Percentiles rank a stretch among this genome's conserved stretches.
Conservation (phyloP, 176 grass and related monocot species). For the Musa schizocarpa region DNA sequence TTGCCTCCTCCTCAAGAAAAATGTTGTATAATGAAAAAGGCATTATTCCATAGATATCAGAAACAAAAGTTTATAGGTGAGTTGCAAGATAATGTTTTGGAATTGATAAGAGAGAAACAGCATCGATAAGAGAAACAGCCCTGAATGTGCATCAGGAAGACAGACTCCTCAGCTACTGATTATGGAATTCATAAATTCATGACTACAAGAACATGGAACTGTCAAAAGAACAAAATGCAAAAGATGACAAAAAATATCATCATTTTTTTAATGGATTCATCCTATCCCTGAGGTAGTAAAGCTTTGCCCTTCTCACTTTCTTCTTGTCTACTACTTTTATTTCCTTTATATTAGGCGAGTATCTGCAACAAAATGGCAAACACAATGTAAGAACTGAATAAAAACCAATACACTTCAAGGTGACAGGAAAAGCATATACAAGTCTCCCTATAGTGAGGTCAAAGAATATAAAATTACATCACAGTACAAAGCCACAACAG, state of each 20-base stretch:
- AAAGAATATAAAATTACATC: too few species aligned
- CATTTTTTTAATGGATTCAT: slow-evolving; percentile 79
- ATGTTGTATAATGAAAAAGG: too few species aligned
- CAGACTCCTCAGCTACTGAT: too few species aligned
- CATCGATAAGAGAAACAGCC: not conserved
- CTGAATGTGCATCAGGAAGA: not conserved
- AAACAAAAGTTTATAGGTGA: too few species aligned
- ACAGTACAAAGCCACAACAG: too few species aligned
- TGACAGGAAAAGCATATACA: not conserved
- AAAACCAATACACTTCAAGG: not conserved
- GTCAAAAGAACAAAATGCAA: not conserved
- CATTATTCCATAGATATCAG: too few species aligned
- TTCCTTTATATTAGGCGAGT: slow-evolving; percentile 83
- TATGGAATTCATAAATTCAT: too few species aligned
- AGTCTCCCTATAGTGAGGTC: too few species aligned
- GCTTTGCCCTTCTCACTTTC: slow-evolving; percentile 78
- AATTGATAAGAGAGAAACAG: not conserved
- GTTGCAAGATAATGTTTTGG: too few species aligned
- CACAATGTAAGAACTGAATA: slow-evolving; percentile 1
- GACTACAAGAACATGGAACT: not conserved
- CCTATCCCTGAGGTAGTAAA: slow-evolving; percentile 91
- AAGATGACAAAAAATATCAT: not conserved
- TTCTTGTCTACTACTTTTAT: slow-evolving; percentile 85
- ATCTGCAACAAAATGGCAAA: slow-evolving; percentile 25
- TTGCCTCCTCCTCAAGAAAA: too few species aligned